Percentiles rank a stretch among this genome's conserved stretches.
These are phyloP conservation scores for Tylopilus felleus DNA, from an alignment of 768 basidiomycete species.

Conservation along the genomic window DNA sequence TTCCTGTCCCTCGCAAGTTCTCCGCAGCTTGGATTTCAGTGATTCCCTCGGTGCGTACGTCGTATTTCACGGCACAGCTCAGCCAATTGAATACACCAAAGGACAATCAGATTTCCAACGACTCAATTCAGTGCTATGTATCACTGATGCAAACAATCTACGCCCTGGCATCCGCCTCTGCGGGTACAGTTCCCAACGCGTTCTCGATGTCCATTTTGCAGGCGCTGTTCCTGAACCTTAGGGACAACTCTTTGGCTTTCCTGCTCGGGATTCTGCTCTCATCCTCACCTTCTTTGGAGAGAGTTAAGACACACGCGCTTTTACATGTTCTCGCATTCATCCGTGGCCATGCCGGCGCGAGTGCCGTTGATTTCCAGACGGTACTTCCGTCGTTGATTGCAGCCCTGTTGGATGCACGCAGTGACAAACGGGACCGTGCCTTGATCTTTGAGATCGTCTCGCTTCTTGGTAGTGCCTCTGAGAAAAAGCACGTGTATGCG, in stretches of 20 bases:
- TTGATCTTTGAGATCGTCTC: slow-evolving; percentile 54
- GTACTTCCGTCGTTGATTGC: slow-evolving; percentile 69
- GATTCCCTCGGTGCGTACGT: slow-evolving; percentile 32
- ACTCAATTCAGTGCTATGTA: slow-evolving; percentile 44
- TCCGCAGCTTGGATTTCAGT: slow-evolving; percentile 47
- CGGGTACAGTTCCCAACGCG: slow-evolving; percentile 36
- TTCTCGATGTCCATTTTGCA: slow-evolving; percentile 59
- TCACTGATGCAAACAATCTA: slow-evolving; percentile 66
- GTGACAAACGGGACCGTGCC: slow-evolving; percentile 28
- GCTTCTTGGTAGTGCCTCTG: slow-evolving; percentile 38
- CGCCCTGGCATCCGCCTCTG: slow-evolving; percentile 55
- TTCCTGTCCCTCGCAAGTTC: slow-evolving; percentile 41
- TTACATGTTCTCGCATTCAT: slow-evolving; percentile 79
- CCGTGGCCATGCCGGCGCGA: slow-evolving; percentile 58
- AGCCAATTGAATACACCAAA: slow-evolving; percentile 13
- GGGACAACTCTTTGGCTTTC: slow-evolving; percentile 73
- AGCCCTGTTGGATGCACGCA: slow-evolving; percentile 38
- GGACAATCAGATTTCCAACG: slow-evolving; percentile 8
- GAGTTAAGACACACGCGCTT: slow-evolving; percentile 55
- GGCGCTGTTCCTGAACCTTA: slow-evolving; percentile 63
- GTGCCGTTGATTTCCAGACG: slow-evolving; percentile 73
- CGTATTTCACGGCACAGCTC: background rate
- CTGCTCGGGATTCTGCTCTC: slow-evolving; percentile 70
- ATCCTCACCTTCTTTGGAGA: slow-evolving; percentile 22
- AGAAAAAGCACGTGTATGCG: slow-evolving; percentile 58